Base-by-base conservation (phyloP, 768 basidiomycete species). In the Daedaleopsis nitida region DNA sequence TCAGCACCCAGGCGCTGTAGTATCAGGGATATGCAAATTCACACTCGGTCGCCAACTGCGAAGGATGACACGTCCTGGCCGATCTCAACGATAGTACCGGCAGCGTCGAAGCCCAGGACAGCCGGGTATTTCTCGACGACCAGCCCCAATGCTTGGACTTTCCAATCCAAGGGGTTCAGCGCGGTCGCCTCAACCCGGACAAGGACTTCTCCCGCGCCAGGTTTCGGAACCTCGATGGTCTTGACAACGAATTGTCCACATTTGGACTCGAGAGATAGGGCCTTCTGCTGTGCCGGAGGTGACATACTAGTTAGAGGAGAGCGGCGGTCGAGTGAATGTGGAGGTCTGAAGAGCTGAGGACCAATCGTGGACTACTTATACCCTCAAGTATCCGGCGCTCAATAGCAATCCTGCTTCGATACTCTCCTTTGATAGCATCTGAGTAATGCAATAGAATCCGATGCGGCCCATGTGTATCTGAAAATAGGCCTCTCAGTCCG, bases 141-240 rank as follows among this genome's bases (percentile, higher is more conserved):
- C 12, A 67, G 12, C 42, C 62, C 63, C 52, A 64, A 58, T 52
- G 65, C 61, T 66, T 66, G 11, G 19, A 67, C 62, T 21, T 57
- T 60, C 60, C 63, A 67, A 38, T 67, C 66, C 7, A 65, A 49
- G 13, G 83, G 84, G 65, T 85, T 83, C 9, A 85, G 73, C 2
- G 74, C 79, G 3, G 70, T 66, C 0, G 78, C 65, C 43, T 75
- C 65, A 51, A 81, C 57, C 60, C 77, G 75, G 57, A 83, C 71
- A 55, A 83, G 71, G 13, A 83, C 50, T 59, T 83, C 73, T 9
- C 75, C 76, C 3, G 68, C 65, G 1, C 75, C 73, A 0, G 80
- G 80, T 45, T 64, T 71, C 13, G 74, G 74, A 44, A 74, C 65
- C 5, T 48, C 50, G 38, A 44, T 47, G 1, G 56, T 45, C 5